phyloP scores from a whole-genome alignment of 306 rosid species.

The Cucurbita pepo region DNA sequence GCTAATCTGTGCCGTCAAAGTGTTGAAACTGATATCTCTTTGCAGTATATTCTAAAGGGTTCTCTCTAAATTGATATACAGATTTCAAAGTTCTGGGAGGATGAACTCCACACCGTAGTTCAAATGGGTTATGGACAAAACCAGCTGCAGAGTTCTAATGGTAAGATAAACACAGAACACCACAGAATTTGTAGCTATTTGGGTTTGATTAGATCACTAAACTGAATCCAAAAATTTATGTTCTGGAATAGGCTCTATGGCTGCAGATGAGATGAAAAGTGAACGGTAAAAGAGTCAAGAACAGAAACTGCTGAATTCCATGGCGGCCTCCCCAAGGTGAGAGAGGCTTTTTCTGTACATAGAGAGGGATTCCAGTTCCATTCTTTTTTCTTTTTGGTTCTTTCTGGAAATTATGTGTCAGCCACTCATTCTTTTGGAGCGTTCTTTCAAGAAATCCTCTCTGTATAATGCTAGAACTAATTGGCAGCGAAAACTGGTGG shows the following conservation, averaged over 20 bases:
- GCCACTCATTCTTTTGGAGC: conserved; percentile 34
- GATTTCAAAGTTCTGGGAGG: conserved; percentile 31
- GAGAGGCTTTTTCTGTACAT: conserved; percentile 32
- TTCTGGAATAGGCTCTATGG: no score
- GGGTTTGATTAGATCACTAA: background rate
- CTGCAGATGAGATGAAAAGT: conserved; percentile 31
- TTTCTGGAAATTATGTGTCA: conserved; percentile 9
- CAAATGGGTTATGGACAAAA: conserved; percentile 40
- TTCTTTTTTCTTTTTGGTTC: conserved; percentile 2
- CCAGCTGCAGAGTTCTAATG: conserved; percentile 22
- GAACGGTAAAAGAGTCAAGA: conserved; percentile 17
- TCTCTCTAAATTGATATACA: conserved; percentile 4
- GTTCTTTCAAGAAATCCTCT: conserved; percentile 22
- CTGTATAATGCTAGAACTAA: conserved; percentile 14
- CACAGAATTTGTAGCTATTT: background rate
- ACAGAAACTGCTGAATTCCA: conserved; percentile 12
- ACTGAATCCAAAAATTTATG: conserved; percentile 3
- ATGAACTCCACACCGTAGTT: conserved; percentile 38
- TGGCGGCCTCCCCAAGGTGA: conserved; percentile 12
- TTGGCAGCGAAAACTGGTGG: conserved; percentile 1
- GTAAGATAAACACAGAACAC: conserved; percentile 4
- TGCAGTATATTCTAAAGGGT: conserved; percentile 2
- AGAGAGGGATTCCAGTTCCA: conserved; percentile 21
- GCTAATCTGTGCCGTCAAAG: background rate
- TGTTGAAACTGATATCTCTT: background rate